phyloP scores from a whole-genome alignment of 371 early-diverging fungal genomes.

The Mortierella sp. region DNA sequence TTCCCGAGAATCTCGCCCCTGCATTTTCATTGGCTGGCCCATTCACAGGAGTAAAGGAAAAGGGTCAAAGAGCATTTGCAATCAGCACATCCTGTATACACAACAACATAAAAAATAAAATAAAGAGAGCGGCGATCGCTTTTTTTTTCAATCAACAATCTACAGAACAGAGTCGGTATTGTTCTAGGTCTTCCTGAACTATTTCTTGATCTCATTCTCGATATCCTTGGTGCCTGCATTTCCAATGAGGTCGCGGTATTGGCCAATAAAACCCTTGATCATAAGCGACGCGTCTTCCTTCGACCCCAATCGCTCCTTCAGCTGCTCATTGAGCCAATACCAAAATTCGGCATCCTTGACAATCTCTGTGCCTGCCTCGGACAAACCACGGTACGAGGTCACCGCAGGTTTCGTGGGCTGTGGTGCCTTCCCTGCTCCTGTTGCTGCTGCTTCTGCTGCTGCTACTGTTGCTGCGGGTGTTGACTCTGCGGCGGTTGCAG shows the following conservation, averaged over 20 bases:
- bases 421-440: conserved; percentile 29
- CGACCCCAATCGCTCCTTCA: conserved; percentile 42
- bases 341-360: conserved; percentile 48
- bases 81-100: neutral
- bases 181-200: neutral
- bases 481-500: conserved; percentile 3
- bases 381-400: conserved; percentile 44
- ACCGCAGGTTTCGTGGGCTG: conserved; percentile 25
- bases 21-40: neutral
- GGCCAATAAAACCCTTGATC: conserved; percentile 54
- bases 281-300: conserved; percentile 50
- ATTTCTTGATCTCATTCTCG: conserved; percentile 43
- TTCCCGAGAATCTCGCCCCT: conserved; percentile 6
- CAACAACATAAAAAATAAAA: neutral
- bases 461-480: conserved; percentile 5
- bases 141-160: neutral
- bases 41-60: neutral
- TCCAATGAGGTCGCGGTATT: conserved; percentile 50
- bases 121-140: conserved; percentile 2
- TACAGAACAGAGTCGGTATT: neutral
- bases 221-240: conserved; percentile 51
- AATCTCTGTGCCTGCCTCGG: conserved; percentile 43
- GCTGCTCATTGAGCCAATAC: conserved; percentile 49
- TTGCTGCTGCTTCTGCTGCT: conserved; percentile 40
- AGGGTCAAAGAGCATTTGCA: neutral